A percentile compares a stretch with the other conserved stretches of the same genome.
These are phyloP conservation scores for Solanum neorickii DNA, from an alignment of 257 asterid species.

Conservation along the genomic window DNA sequence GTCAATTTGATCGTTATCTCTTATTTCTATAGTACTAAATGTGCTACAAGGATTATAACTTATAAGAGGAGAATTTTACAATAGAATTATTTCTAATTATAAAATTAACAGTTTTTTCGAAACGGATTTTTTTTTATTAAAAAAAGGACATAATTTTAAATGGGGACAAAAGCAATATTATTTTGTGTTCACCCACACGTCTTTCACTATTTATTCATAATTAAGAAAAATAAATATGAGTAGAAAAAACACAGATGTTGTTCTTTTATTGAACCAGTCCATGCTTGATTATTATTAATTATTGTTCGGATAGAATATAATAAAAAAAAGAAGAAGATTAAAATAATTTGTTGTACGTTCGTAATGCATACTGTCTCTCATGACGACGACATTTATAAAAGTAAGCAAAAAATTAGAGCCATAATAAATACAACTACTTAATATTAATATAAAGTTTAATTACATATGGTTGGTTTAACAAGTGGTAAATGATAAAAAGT, in stretches of 20 bases:
- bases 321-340: not conserved
- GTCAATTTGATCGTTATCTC: not conserved
- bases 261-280: not conserved
- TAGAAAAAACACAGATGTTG: not conserved
- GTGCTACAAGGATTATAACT: not conserved
- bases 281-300: not conserved
- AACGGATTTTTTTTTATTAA: not conserved
- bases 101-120: not conserved
- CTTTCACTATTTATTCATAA: not conserved
- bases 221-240: not conserved
- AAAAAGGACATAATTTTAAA: not conserved
- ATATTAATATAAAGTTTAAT: not conserved
- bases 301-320: not conserved
- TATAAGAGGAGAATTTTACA: not conserved
- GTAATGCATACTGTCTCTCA: not conserved
- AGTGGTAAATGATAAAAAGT: not conserved
- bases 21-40: no score
- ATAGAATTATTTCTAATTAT: not conserved
- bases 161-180: not conserved
- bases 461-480: not conserved
- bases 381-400: not conserved
- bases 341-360: not conserved
- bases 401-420: not conserved
- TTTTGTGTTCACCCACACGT: not conserved
- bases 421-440: not conserved